Conservation (phyloP, 352 stramenopile genomes). For the Halophytophthora batemanensis region DNA sequence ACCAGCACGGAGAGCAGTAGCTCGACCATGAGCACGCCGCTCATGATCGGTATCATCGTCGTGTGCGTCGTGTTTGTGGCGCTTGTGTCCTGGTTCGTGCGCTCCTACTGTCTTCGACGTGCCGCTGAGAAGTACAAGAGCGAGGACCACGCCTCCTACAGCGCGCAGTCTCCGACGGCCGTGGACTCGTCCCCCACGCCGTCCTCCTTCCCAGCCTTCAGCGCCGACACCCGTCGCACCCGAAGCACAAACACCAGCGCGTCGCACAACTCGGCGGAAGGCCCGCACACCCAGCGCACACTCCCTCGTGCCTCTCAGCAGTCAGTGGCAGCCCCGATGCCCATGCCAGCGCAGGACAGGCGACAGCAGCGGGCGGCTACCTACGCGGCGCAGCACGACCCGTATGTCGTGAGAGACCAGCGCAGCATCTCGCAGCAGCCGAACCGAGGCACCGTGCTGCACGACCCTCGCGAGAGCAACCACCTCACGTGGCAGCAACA, state of each 20-base stretch:
- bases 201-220: slow-evolving; percentile 29
- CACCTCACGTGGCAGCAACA: too few species aligned
- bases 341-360: too few species aligned
- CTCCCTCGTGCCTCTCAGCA: too few species aligned
- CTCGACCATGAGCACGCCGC: slow-evolving; percentile 19
- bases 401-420: too few species aligned
- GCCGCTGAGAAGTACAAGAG: slow-evolving; percentile 13
- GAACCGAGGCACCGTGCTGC: too few species aligned
- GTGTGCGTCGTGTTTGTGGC: slow-evolving; percentile 28
- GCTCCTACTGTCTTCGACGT: slow-evolving; percentile 22
- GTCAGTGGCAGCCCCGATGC: too few species aligned
- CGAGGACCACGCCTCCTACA: slow-evolving; percentile 6
- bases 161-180: slow-evolving; percentile 19
- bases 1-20: slow-evolving; percentile 7
- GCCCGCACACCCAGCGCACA: too few species aligned
- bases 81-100: slow-evolving; percentile 25
- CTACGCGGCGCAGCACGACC: too few species aligned
- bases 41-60: slow-evolving; percentile 27
- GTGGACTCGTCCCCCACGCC: slow-evolving; percentile 18
- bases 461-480: too few species aligned
- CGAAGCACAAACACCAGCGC: slow-evolving; percentile 8
- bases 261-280: slow-evolving; percentile 5
- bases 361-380: too few species aligned
- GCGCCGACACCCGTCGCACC: slow-evolving; percentile 10
- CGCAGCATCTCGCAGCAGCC: too few species aligned